A percentile compares a stretch with the other conserved stretches of the same genome.
phyloP scores from a whole-genome alignment of 2,329 filamentous ascomycete genomes.

The Diaporthe velutina region DNA sequence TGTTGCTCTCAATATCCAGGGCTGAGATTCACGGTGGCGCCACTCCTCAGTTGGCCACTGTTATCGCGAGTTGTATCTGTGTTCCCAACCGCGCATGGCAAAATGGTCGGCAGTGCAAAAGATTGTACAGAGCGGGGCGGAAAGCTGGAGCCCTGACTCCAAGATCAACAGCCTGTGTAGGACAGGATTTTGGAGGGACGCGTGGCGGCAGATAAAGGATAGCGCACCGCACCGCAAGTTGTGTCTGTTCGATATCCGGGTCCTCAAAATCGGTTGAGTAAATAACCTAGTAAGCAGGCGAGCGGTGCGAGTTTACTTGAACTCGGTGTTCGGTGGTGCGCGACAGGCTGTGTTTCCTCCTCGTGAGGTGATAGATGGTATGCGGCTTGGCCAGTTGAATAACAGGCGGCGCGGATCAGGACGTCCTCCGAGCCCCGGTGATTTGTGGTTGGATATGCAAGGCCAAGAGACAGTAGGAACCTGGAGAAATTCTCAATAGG shows the following conservation, averaged over 20 bases:
- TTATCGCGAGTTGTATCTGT: constrained; percentile 21
- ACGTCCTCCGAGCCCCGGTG: background rate
- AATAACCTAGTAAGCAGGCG: background rate
- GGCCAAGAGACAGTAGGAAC: constrained; percentile 32
- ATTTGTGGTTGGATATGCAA: constrained; percentile 20
- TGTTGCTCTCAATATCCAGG: background rate
- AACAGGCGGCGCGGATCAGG: constrained; percentile 9
- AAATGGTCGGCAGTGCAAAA: constrained; percentile 30
- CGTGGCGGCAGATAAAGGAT: constrained; percentile 22
- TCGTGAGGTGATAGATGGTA: constrained; percentile 7
- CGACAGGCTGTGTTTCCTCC: constrained; percentile 6
- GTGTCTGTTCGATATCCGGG: background rate
- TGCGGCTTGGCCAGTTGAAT: constrained; percentile 12
- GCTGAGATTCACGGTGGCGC: constrained; percentile 1
- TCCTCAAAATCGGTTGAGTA: background rate
- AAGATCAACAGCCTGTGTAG: constrained; percentile 26
- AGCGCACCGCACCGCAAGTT: background rate
- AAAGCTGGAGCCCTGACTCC: constrained; percentile 18
- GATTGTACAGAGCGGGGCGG: constrained; percentile 27
- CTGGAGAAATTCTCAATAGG: constrained; percentile 37
- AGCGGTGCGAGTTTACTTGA: background rate
- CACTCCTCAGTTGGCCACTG: constrained; percentile 29
- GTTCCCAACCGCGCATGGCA: constrained; percentile 37
- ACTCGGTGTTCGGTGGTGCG: background rate
- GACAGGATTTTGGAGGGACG: background rate